phyloP scores from a whole-genome alignment of 2,329 filamentous ascomycete species.

The Pseudogymnoascus pannorum region DNA sequence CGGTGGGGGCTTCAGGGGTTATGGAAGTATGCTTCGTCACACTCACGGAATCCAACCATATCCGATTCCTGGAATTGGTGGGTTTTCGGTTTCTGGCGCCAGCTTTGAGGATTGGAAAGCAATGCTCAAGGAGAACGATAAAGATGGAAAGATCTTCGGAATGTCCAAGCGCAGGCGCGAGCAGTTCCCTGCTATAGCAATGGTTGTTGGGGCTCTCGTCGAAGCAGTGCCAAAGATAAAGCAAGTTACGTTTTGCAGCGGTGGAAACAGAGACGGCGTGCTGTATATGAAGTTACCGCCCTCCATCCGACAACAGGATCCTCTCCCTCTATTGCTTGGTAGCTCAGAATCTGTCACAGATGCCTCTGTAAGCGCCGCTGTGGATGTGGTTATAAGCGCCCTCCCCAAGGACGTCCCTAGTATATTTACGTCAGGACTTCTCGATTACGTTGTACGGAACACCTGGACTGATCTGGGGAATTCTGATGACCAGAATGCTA shows the following conservation, averaged over 20 bases:
- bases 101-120: conserved; percentile 50
- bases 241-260: conserved; percentile 74
- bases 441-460: conserved; percentile 38
- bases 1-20: conserved; percentile 83
- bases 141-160: conserved; percentile 58
- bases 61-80: conserved; percentile 75
- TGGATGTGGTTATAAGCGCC: background rate
- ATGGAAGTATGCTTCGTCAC: conserved; percentile 84
- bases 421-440: conserved; percentile 38
- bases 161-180: conserved; percentile 70
- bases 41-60: conserved; percentile 67
- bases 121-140: conserved; percentile 45
- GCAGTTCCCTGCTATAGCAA: conserved; percentile 78
- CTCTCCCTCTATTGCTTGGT: conserved; percentile 42
- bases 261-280: conserved; percentile 78
- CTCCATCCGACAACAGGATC: conserved; percentile 54
- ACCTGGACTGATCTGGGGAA: conserved; percentile 47
- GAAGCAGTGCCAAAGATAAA: conserved; percentile 62
- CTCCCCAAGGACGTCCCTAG: conserved; percentile 31
- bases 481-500: conserved; percentile 48
- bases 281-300: conserved; percentile 63
- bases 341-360: conserved; percentile 33
- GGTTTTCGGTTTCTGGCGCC: conserved; percentile 58
- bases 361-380: conserved; percentile 10
- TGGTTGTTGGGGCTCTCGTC: conserved; percentile 70